Evolutionary conservation across 1,284 basidiomycete genomes (phyloP), one percentile per base, ranked within the genome.

Genomic region (Anthracocystis setariae): DNA sequence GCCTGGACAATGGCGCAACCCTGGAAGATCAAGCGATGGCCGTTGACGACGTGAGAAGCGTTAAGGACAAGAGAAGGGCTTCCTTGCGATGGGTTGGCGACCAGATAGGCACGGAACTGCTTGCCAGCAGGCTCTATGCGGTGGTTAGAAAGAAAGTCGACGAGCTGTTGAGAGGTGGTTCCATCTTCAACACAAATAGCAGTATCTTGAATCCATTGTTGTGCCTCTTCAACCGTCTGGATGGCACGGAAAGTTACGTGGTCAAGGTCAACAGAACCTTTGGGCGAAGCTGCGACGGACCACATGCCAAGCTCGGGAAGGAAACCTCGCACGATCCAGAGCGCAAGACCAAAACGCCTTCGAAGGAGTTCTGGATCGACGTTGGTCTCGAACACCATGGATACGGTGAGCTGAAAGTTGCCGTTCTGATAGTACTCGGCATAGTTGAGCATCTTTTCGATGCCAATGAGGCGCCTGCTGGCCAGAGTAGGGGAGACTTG

Each of bases 361-460:
- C 42, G 49, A 9, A 64, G n/a, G 15, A 37, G 5, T 27, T 46
- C 32, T 33, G 46, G 15, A 5, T 4, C n/a, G 10, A 42, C 39
- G 13, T 42, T 42, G 7, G 39, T 21, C 39, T 42, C 39, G 18
- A 42, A 32, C 9, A 29, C 10, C 27, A 29, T 29, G 7, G 35
- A 13, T 5, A 37, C n/a, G 4, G 17, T 18, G 15, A 32, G 13
- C 27, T 21, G 32, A 35, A 39, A 53, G 21, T 64, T 64, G 29
- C 61, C 61, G 29, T 64, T 53, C 46, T 64, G 61, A 23, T 57
- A 57, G 50, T 64, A 49, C 23, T 64, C 61, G 25, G 54, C 42
- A 29, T 64, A 64, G 61, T 64, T 64, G 54, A 64, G 54, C 33
- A 64, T 9, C 50, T 64, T 64, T 32, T 64, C 61, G 15, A 64